These are phyloP conservation scores for Coleophoma crateriformis DNA, from an alignment of 2,329 filamentous ascomycete species.

Conservation along the genomic window DNA sequence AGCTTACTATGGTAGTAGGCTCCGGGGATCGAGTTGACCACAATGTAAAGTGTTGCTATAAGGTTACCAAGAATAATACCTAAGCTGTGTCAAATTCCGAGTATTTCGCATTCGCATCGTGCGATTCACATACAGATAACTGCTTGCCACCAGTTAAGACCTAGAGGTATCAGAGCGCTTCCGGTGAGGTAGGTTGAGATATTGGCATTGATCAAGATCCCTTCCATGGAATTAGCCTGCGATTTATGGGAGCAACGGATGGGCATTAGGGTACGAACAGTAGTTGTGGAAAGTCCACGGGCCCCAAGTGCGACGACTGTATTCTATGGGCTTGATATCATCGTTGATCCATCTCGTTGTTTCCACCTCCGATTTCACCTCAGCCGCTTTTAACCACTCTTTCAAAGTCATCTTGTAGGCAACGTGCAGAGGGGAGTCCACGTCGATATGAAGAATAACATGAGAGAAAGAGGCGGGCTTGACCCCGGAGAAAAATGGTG, in stretches of 20 bases:
- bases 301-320: constrained; percentile 35
- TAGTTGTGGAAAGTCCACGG: constrained; percentile 37
- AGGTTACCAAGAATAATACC: constrained; percentile 32
- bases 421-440: background rate
- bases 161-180: constrained; percentile 30
- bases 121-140: constrained; percentile 22
- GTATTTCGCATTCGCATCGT: too few relatives aligned
- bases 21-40: constrained; percentile 29
- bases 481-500: too few relatives aligned
- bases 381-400: background rate
- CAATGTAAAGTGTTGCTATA: constrained; percentile 26
- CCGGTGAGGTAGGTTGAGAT: constrained; percentile 36
- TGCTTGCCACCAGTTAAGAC: constrained; percentile 32
- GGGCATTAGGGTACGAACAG: constrained; percentile 23
- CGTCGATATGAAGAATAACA: background rate
- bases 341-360: constrained; percentile 37
- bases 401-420: background rate
- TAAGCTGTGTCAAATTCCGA: too few relatives aligned
- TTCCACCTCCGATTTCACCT: constrained; percentile 15
- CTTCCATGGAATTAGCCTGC: constrained; percentile 15
- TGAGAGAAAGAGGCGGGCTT: too few relatives aligned
- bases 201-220: constrained; percentile 41
- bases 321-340: constrained; percentile 43
- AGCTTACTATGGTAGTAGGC: constrained; percentile 29
- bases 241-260: background rate